Percentiles rank a stretch among this genome's conserved stretches.
Evolutionary conservation across 176 grass and related monocot genomes (phyloP).

Genomic region (Bothriochloa decipiens): DNA sequence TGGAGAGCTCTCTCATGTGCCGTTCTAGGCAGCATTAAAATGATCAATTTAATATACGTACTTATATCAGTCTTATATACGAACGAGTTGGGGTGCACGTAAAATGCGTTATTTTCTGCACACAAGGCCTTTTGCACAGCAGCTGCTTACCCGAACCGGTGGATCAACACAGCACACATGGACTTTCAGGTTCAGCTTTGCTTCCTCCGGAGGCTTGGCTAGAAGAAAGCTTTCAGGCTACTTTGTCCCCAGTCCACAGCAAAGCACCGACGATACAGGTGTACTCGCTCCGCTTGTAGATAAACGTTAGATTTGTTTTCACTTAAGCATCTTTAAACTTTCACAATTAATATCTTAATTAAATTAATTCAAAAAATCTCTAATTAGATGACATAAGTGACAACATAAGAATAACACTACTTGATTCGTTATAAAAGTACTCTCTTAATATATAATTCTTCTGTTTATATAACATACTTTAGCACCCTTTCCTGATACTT

Average conservation of each 20-base stretch:
- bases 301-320: not conserved
- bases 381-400: not conserved
- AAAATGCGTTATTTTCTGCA: not conserved
- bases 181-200: not conserved
- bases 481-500: too few species aligned
- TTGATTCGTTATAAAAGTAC: not conserved
- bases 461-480: too few species aligned
- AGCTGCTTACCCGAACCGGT: not conserved
- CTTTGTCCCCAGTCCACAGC: not conserved
- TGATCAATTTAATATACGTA: not conserved
- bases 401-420: not conserved
- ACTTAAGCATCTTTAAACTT: not conserved
- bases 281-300: not conserved
- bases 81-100: slow-evolving; percentile 13
- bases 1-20: not conserved
- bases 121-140: not conserved
- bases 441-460: too few species aligned
- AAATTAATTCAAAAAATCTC: not conserved
- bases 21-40: not conserved
- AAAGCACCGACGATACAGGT: not conserved
- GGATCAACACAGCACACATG: not conserved
- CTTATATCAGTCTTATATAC: not conserved
- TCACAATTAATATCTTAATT: too few species aligned
- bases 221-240: not conserved
- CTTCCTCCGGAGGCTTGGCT: not conserved